These are phyloP conservation scores for Russula sp. DNA, from an alignment of 768 basidiomycete genomes.

Conservation along the genomic window DNA sequence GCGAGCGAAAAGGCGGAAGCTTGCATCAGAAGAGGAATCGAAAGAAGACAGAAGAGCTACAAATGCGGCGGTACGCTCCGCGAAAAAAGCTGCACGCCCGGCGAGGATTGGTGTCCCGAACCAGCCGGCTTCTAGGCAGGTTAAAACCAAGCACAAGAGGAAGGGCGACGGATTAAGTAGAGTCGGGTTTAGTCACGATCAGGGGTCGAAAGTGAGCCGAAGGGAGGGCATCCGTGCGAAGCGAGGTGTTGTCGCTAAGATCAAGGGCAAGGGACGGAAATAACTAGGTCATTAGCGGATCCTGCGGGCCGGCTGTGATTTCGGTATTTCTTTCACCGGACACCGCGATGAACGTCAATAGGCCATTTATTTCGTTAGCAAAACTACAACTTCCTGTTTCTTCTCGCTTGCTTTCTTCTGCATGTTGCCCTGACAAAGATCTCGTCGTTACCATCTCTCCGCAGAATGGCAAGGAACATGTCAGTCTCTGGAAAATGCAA, in stretches of 20 bases:
- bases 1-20: conserved; percentile 79
- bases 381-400: conserved; percentile 50
- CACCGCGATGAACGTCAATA: conserved; percentile 34
- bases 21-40: conserved; percentile 76
- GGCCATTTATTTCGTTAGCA: conserved; percentile 53
- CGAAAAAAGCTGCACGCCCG: conserved; percentile 73
- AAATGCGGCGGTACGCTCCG: conserved; percentile 75
- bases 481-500: conserved; percentile 77
- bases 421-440: conserved; percentile 86
- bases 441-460: conserved; percentile 62
- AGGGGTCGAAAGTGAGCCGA: conserved; percentile 40
- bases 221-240: conserved; percentile 62
- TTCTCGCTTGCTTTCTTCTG: conserved; percentile 51
- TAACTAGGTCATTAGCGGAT: neutral
- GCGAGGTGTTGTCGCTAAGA: conserved; percentile 50
- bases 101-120: conserved; percentile 63
- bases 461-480: conserved; percentile 58
- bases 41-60: conserved; percentile 52
- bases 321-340: neutral
- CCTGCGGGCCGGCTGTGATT: conserved; percentile 9
- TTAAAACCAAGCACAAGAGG: conserved; percentile 21
- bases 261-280: conserved; percentile 43
- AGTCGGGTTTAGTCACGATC: conserved; percentile 55
- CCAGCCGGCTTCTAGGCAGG: conserved; percentile 33
- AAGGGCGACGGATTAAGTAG: conserved; percentile 23